Evolutionary conservation across 2,329 filamentous ascomycete species (phyloP), one percentile per base, ranked within the genome.

Genomic region (Phoma sp.): DNA sequence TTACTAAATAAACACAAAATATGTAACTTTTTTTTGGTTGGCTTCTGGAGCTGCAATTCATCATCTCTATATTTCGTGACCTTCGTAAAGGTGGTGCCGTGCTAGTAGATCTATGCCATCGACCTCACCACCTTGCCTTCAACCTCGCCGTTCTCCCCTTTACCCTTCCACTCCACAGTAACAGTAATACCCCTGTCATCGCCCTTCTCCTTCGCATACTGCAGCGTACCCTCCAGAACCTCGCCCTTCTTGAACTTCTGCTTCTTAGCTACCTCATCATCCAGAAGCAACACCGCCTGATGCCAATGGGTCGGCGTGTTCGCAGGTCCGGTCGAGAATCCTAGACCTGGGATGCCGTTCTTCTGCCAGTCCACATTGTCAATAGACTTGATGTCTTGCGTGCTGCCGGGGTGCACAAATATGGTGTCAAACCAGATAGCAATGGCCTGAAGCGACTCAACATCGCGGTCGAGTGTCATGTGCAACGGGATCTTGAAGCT

Each of bases 401-500:
- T 43, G 47, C 65, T 65, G 23, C 60, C 59, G 0, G 84, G 83
- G 9, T 87, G 85, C 61, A 89, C 84, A 76, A 97, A 97, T 80
- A 95, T 95, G 20, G 89, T 93, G 73, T 98, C 93, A 72, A 97
- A 97, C 91, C 93, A 97, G 63, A 96, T 84, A 12, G 92, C 82
- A 74, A 92, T 96, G 4, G 91, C 93, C 69, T 97, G 92, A n/a
- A 97, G 78, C 1, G 81, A 78, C 55, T 90, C 86, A 49, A 88
- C 79, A 56, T 89, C 84, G 37, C 82, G 77, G 1, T 80, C 82
- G 5, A 95, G 69, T 14, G 79, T 83, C 9, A 87, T 83, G 48
- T 82, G 72, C 79, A 92, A 96, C 3, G 83, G 77, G 7, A 86
- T 84, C 39, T 84, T 84, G 77, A 97, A 97, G 14, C 85, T 83